These are phyloP conservation scores for Isochrysis galbana DNA, from an alignment of 78 protist species.

Conservation along the genomic window DNA sequence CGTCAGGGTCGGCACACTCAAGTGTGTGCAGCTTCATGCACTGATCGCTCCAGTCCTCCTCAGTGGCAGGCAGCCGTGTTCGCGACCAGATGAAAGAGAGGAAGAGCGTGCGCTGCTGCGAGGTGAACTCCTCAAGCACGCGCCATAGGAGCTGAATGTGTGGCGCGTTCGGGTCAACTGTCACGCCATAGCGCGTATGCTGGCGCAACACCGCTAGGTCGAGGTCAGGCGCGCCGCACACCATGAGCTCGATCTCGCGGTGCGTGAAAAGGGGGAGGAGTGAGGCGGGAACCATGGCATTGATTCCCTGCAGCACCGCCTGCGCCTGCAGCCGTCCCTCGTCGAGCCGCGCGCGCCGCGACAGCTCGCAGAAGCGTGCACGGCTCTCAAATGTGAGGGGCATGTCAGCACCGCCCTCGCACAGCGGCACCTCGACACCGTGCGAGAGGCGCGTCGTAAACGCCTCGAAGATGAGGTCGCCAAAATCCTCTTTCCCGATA, in stretches of 20 bases:
- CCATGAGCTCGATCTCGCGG: slow-evolving; percentile 43
- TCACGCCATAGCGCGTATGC: not conserved
- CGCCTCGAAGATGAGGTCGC: not conserved
- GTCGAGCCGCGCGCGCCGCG: not conserved
- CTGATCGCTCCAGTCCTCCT: slow-evolving; percentile 7
- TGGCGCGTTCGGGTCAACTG: not conserved
- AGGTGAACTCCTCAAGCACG: slow-evolving; percentile 18
- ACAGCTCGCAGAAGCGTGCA: not conserved
- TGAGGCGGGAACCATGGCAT: not conserved
- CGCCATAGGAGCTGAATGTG: slow-evolving; percentile 34
- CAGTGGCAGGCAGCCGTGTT: slow-evolving; percentile 28
- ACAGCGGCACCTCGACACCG: not conserved
- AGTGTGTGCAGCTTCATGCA: not conserved
- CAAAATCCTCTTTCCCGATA: not conserved
- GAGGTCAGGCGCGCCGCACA: slow-evolving; percentile 22
- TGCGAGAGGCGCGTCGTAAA: not conserved
- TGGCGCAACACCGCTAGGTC: not conserved
- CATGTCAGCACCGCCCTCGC: not conserved
- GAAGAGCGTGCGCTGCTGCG: slow-evolving; percentile 11
- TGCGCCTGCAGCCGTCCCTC: not conserved
- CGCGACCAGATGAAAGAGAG: slow-evolving; percentile 39
- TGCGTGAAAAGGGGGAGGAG: slow-evolving; percentile 34
- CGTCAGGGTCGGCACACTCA: not conserved
- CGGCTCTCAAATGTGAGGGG: not conserved
- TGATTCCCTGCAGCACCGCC: slow-evolving; percentile 29